Percentiles rank a stretch among this genome's conserved stretches.
Conservation (phyloP, 208 protist genomes). For the Trichomonas tenax region DNA sequence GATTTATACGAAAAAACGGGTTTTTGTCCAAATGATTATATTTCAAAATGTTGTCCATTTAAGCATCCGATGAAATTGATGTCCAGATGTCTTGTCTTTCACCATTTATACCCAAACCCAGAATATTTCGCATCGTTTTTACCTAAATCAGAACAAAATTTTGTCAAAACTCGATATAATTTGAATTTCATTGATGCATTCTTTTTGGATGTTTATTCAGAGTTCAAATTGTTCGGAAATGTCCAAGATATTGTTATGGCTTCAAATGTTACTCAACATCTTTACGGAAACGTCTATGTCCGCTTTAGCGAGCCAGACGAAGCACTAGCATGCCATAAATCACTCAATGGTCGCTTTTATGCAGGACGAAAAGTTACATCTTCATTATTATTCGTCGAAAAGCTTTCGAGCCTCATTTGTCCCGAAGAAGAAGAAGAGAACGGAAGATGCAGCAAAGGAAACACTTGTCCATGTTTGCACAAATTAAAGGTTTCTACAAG, state of each 20-base stretch:
- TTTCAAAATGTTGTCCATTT: not conserved
- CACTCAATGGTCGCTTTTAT: not conserved
- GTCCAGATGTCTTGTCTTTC: not conserved
- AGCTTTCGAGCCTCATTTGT: not conserved
- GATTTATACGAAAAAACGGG: not conserved
- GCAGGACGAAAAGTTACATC: not conserved
- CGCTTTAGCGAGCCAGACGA: not conserved
- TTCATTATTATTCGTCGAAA: not conserved
- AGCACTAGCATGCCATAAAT: not conserved
- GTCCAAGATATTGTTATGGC: not conserved
- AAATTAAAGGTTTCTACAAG: not conserved
- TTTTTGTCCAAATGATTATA: not conserved
- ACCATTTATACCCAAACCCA: not conserved
- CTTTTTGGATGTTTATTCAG: not conserved
- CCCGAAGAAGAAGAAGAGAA: not conserved
- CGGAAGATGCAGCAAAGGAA: not conserved
- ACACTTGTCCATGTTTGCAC: not conserved
- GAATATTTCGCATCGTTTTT: not conserved
- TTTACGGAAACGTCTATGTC: not conserved
- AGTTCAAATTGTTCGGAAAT: not conserved
- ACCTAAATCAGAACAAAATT: not conserved
- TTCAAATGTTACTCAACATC: not conserved
- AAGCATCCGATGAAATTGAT: not conserved
- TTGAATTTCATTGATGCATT: not conserved
- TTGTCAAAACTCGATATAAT: not conserved